Percentiles rank a stretch among this genome's conserved stretches.
These are phyloP conservation scores for Diaporthe sp. DNA, from an alignment of 2,329 filamentous ascomycete genomes.

Conservation along the genomic window DNA sequence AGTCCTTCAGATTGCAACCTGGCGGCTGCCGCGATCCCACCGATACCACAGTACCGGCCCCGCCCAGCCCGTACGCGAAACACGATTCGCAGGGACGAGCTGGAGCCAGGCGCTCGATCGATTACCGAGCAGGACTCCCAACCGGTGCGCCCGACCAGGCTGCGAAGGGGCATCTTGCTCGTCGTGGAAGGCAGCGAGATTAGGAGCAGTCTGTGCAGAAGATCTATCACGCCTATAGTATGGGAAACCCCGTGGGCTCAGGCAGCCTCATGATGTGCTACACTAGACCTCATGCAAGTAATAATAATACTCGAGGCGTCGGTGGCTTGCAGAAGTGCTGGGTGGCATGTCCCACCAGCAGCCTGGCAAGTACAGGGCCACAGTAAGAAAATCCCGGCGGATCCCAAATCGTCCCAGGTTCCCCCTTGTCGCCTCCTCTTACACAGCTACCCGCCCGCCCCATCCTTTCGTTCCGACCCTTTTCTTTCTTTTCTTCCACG, in stretches of 20 bases:
- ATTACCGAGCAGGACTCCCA: conserved; percentile 17
- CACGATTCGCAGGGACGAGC: conserved; percentile 23
- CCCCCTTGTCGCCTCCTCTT: not conserved
- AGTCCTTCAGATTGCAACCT: conserved; percentile 3
- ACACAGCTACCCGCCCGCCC: not conserved
- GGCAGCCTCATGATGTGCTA: not conserved
- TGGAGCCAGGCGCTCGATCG: conserved; percentile 22
- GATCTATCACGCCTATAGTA: not conserved
- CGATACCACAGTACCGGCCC: conserved; percentile 4
- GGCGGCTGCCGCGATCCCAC: conserved; percentile 10
- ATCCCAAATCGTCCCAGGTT: not conserved
- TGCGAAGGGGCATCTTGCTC: not conserved
- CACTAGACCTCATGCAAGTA: not conserved
- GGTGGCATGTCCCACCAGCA: not conserved
- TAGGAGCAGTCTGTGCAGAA: not conserved
- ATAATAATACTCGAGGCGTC: conserved; percentile 7
- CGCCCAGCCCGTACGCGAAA: conserved; percentile 23
- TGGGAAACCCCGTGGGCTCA: not conserved
- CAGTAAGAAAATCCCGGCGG: not conserved
- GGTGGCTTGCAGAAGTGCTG: not conserved
- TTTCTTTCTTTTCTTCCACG: not conserved
- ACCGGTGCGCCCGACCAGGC: not conserved
- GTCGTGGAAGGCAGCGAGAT: not conserved
- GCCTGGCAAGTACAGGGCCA: no score
- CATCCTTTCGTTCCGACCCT: not conserved